Evolutionary conservation across 192 early-diverging fungal genomes (phyloP), one percentile per base, ranked within the genome.

Genomic region (Coemansia sp.): DNA sequence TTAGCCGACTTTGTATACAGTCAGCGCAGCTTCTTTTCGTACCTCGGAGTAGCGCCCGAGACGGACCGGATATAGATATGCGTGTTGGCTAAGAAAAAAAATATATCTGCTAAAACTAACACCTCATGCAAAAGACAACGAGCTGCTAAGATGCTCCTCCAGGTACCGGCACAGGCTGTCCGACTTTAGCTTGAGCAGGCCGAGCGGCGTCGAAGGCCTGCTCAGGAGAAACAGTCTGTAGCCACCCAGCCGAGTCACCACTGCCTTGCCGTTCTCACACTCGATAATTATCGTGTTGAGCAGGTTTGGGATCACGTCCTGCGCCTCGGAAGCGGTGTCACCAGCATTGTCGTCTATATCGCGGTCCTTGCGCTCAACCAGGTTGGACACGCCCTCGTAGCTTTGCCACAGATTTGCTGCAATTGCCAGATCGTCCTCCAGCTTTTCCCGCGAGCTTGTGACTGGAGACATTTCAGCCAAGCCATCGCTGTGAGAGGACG

Each of bases 371-470:
- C 67, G 39, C 35, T 71, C 77, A 25, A 80, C 68, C 53, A 80
- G 49, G 10, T 61, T 60, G 20, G 71, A 51, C 46, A 80, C 54
- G 59, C 63, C 41, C 39, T 79, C 77, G 59, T 74, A 79, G 58
- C 71, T 71, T 46, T 79, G 71, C 77, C 77, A 79, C 53, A 79
- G 56, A 22, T 59, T 79, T 0, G 77, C 77, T 6, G 72, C 77
- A 62, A 79, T 73, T 4, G 77, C 77, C 46, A 79, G 40, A 38
- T 79, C 77, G 57, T 74, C 71, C n/a, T 79, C 77, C 19, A 79
- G 77, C 64, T 60, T 62, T 38, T 79, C 71, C 47, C 77, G 71
- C 62, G 43, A 17, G 27, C 41, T 60, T 14, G 54, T 47, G 19
- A 41, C 32, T 35, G 51, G 43, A 15, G 59, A 41, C 49, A 37